phyloP scores from a whole-genome alignment of 202 grass and related monocot species.

The Bolboschoenoplectus hybrid region DNA sequence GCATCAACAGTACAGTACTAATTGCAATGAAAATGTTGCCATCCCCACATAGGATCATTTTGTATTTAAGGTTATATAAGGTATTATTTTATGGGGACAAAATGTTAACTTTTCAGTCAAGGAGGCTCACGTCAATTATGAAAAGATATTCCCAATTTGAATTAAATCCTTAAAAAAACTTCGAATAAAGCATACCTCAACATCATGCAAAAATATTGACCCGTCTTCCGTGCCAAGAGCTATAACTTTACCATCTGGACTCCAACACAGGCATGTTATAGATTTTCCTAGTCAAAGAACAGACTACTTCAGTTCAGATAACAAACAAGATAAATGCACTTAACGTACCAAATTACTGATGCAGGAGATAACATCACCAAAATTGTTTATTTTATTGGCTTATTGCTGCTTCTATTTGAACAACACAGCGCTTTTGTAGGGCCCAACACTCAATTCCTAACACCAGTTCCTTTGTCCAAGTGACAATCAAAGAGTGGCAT shows the following conservation, averaged over 20 bases:
- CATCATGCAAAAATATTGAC: constrained; percentile 84
- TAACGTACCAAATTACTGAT: background rate
- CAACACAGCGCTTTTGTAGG: background rate
- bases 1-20: background rate
- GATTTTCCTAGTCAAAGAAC: constrained; percentile 60
- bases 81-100: background rate
- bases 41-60: background rate
- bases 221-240: constrained; percentile 88
- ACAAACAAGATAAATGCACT: constrained; percentile 17
- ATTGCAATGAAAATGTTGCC: background rate
- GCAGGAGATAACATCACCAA: background rate
- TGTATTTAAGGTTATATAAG: background rate
- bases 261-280: constrained; percentile 93
- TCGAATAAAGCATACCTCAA: constrained; percentile 59
- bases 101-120: background rate
- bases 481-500: background rate
- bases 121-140: background rate
- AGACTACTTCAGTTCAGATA: constrained; percentile 33
- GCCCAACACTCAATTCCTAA: background rate
- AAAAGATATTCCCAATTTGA: constrained; percentile 7
- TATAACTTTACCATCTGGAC: constrained; percentile 92
- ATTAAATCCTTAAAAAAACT: constrained; percentile 1
- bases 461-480: background rate
- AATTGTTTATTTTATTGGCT: background rate
- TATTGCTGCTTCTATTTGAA: background rate